Evolutionary conservation across 2,329 filamentous ascomycete species (phyloP), one percentile per base, ranked within the genome.

Genomic region (Drechslerella stenobrocha): DNA sequence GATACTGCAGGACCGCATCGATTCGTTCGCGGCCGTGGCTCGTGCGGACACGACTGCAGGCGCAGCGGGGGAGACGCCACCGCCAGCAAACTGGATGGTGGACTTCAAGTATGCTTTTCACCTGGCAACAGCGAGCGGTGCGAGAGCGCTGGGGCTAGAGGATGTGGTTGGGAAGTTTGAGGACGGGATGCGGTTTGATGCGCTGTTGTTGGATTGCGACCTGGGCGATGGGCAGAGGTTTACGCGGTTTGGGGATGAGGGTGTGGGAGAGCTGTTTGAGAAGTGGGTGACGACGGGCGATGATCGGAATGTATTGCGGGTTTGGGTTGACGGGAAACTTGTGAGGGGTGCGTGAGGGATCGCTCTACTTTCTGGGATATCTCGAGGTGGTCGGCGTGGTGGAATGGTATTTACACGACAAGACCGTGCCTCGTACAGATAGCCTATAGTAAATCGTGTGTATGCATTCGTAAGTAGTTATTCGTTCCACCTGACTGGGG

Each of bases 141-240:
- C 71, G 28, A 59, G 50, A 24, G 70, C 70, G 22, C 28, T 72
- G 11, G 71, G 71, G 22, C 63, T 72, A 20, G 57, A 61, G 23
- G 67, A 66, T 8, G 37, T 70, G 46, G 58, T 72, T 24, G 72
- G 72, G 2, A 30, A 18, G 9, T 72, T 72, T 52, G 71, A 72
- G 6, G 70, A 71, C n/a, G 71, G 70, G 24, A 71, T 71, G 70
- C 59, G 44, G 53, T 72, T 71, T 70, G 71, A 72, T 70, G 71
- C 70, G 32, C 22, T 72, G 28, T 5, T 69, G 52, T 59, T 72
- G 20, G 70, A 72, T 53, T 70, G 58, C 40, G 56, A 8, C 15
- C 22, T 48, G 32, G 55, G 60, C 11, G 61, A 60, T 18, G 42
- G 40, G 28, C 61, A 53, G 47, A 40, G 28, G 44, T 55, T 44